A percentile compares a stretch with the other conserved stretches of the same genome.
phyloP scores from a whole-genome alignment of 83 land plant genomes.

The Picea abies region DNA sequence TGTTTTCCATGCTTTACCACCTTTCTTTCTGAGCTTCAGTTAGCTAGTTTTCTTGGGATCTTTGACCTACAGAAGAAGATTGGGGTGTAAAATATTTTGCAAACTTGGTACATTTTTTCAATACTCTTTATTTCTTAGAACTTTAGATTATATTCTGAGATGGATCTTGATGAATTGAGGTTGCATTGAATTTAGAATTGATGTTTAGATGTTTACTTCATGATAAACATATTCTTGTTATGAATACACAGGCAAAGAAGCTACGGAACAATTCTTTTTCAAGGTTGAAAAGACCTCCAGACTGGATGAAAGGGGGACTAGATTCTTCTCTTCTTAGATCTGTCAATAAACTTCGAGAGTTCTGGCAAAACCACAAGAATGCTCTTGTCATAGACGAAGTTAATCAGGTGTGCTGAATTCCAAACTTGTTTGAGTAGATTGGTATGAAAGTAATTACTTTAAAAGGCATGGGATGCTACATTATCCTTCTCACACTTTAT shows the following conservation, averaged over 20 bases:
- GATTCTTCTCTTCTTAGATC: conserved; percentile 6
- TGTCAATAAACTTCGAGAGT: conserved; percentile 43
- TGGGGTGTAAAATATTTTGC: not conserved
- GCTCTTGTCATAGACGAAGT: conserved; percentile 70
- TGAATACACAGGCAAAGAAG: not conserved
- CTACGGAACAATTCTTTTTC: not conserved
- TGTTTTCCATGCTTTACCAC: not conserved
- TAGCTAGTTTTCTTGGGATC: not conserved
- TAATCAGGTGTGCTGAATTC: conserved; percentile 26
- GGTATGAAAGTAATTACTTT: not conserved
- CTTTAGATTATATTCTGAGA: no score
- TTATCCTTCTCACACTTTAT: not conserved
- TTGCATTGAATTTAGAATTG: not conserved
- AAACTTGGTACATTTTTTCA: not conserved
- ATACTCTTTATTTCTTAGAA: not conserved
- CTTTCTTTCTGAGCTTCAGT: not conserved
- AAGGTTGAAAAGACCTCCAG: conserved; percentile 11
- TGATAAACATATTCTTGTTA: not conserved
- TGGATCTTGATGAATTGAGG: not conserved
- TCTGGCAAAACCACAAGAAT: conserved; percentile 55
- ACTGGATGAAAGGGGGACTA: not conserved
- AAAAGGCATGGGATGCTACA: not conserved
- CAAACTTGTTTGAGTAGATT: not conserved
- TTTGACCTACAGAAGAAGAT: not conserved
- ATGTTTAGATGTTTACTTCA: not conserved